Conservation (phyloP, 495 filamentous ascomycete species). For the Lasiosphaeria ovina region DNA sequence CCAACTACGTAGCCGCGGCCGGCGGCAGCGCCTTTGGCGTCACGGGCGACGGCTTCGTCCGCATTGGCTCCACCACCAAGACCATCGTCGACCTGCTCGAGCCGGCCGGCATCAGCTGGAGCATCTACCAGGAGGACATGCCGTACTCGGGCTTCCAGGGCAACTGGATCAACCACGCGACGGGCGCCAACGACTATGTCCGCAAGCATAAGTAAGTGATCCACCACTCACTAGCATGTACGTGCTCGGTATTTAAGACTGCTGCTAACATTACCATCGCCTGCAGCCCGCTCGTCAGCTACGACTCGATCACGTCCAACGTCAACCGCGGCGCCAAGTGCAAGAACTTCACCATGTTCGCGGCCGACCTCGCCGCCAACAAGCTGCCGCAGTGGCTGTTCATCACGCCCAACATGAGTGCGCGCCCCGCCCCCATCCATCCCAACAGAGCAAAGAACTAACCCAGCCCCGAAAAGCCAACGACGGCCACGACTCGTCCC, state of each 20-base stretch:
- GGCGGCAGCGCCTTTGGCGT: constrained; percentile 65
- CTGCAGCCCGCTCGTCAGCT: constrained; percentile 50
- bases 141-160: constrained; percentile 67
- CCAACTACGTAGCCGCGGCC: constrained; percentile 65
- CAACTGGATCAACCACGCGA: constrained; percentile 50
- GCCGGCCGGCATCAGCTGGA: constrained; percentile 64
- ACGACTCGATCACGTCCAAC: constrained; percentile 56
- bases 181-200: constrained; percentile 20
- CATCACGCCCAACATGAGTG: constrained; percentile 70
- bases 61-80: constrained; percentile 60
- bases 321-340: constrained; percentile 57
- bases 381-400: constrained; percentile 71
- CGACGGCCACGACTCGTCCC: constrained; percentile 66
- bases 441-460: not conserved
- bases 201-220: constrained; percentile 51
- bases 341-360: constrained; percentile 68
- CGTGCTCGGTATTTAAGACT: not conserved
- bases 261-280: constrained; percentile 27
- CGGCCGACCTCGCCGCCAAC: constrained; percentile 54
- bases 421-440: not conserved
- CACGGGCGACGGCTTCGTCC: constrained; percentile 59
- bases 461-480: constrained; percentile 20
- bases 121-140: constrained; percentile 66
- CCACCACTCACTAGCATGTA: not conserved
- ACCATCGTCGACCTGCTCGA: constrained; percentile 72